A percentile compares a stretch with the other conserved stretches of the same genome.
phyloP scores from a whole-genome alignment of 805 yeast species.

The Lipomyces orientalis region DNA sequence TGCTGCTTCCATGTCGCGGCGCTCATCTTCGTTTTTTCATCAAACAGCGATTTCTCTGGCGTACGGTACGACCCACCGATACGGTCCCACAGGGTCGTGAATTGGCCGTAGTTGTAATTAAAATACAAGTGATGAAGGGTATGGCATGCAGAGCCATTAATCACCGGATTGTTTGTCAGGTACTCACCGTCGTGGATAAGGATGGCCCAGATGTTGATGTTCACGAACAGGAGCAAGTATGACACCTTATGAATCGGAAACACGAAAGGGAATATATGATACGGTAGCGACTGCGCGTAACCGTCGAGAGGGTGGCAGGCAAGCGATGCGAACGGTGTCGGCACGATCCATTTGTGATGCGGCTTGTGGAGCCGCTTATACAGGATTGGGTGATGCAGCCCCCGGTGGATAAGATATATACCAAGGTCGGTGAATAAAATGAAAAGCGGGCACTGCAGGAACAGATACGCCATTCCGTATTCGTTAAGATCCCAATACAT shows the following conservation, averaged over 20 bases:
- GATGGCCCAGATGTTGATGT: conserved; percentile 97
- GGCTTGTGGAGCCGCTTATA: conserved; percentile 92
- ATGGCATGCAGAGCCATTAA: conserved; percentile 98
- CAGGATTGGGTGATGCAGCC: conserved; percentile 89
- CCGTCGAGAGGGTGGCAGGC: conserved; percentile 99
- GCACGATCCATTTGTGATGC: conserved; percentile 98
- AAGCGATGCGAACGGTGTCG: conserved; percentile 97
- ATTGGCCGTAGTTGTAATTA: conserved; percentile 98
- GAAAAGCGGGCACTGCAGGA: conserved; percentile 74
- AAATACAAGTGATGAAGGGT: conserved; percentile 95
- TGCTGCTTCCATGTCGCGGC: conserved; percentile 72
- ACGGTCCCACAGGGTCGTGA: conserved; percentile 98
- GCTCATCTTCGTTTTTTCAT: conserved; percentile 62
- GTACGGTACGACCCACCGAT: conserved; percentile 90
- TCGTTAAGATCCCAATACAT: conserved; percentile 71
- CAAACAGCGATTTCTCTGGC: conserved; percentile 87
- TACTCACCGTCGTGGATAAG: conserved; percentile 99
- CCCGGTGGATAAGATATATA: conserved; percentile 88
- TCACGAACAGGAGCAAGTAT: conserved; percentile 80
- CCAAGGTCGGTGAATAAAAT: conserved; percentile 93
- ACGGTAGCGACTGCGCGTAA: conserved; percentile 88
- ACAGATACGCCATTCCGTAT: conserved; percentile 72
- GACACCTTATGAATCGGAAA: conserved; percentile 91
- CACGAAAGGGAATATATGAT: conserved; percentile 87
- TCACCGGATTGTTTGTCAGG: conserved; percentile 87